phyloP scores from a whole-genome alignment of 2,329 filamentous ascomycete genomes.

The Ploettnerulaceae sp. region DNA sequence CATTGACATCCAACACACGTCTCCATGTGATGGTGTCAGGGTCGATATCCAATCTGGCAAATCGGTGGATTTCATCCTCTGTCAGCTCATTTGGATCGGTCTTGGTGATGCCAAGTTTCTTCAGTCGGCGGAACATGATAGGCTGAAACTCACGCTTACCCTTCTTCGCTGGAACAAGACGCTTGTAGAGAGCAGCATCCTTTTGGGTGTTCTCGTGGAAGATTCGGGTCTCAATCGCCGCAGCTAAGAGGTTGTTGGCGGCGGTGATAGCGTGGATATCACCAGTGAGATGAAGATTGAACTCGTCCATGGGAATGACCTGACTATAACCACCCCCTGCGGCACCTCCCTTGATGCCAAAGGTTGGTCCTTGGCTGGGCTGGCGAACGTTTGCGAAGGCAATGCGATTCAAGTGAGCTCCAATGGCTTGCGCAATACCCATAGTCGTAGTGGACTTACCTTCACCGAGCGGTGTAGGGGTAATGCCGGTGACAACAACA shows the following conservation, averaged over 20 bases:
- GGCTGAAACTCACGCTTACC: constrained; percentile 82
- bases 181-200: constrained; percentile 79
- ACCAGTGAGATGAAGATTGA: constrained; percentile 95
- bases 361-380: constrained; percentile 94
- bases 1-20: constrained; percentile 93
- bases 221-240: constrained; percentile 95
- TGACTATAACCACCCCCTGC: constrained; percentile 97
- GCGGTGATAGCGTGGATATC: constrained; percentile 97
- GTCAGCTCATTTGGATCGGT: constrained; percentile 88
- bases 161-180: constrained; percentile 85
- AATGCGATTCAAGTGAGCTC: constrained; percentile 79
- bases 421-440: constrained; percentile 87
- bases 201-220: constrained; percentile 97
- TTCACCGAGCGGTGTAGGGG: constrained; percentile 91
- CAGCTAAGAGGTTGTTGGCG: constrained; percentile 93
- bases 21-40: constrained; percentile 97
- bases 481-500: constrained; percentile 91
- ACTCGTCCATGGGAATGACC: constrained; percentile 99
- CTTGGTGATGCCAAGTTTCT: constrained; percentile 95
- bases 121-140: constrained; percentile 86
- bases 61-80: constrained; percentile 78
- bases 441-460: constrained; percentile 98
- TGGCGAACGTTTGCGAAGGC: constrained; percentile 96
- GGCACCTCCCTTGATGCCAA: constrained; percentile 97
- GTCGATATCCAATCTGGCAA: constrained; percentile 94